Conservation (phyloP, 1,284 basidiomycete genomes). For the Lignosus rhinocerotis region DNA sequence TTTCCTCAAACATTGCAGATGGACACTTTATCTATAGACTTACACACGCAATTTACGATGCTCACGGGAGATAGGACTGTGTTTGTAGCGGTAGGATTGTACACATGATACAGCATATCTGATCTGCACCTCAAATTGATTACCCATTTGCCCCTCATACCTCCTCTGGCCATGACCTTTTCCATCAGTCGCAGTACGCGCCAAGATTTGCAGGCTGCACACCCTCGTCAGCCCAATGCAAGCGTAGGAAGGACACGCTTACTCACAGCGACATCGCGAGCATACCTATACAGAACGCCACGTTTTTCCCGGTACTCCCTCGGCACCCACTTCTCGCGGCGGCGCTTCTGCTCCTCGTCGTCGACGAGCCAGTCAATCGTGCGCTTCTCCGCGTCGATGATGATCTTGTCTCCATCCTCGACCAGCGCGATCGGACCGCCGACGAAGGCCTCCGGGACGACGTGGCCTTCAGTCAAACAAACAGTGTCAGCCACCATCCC, state of each 20-base stretch:
- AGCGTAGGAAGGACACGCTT: background rate
- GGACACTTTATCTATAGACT: too few relatives aligned
- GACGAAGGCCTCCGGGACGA: constrained; percentile 89
- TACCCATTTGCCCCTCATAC: background rate
- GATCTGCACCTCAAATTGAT: background rate
- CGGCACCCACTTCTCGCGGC: constrained; percentile 73
- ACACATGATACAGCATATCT: constrained; percentile 15
- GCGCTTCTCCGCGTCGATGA: constrained; percentile 80
- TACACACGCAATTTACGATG: background rate
- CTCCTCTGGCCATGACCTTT: background rate
- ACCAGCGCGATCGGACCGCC: constrained; percentile 97
- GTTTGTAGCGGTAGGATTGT: constrained; percentile 3
- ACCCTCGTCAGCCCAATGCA: constrained; percentile 10
- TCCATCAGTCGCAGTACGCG: constrained; percentile 79
- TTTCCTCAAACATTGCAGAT: too few relatives aligned
- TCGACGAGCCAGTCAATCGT: constrained; percentile 82
- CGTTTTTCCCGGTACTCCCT: constrained; percentile 68
- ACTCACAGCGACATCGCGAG: constrained; percentile 78
- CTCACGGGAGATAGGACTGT: background rate
- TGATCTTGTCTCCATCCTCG: constrained; percentile 86
- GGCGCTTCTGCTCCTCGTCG: constrained; percentile 74
- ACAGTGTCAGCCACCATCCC: background rate
- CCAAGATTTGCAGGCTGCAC: constrained; percentile 70
- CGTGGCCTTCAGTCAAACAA: constrained; percentile 62
- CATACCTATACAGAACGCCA: constrained; percentile 74